Evolutionary conservation across 805 yeast species (phyloP).

Genomic region (Myxozyma monticola): DNA sequence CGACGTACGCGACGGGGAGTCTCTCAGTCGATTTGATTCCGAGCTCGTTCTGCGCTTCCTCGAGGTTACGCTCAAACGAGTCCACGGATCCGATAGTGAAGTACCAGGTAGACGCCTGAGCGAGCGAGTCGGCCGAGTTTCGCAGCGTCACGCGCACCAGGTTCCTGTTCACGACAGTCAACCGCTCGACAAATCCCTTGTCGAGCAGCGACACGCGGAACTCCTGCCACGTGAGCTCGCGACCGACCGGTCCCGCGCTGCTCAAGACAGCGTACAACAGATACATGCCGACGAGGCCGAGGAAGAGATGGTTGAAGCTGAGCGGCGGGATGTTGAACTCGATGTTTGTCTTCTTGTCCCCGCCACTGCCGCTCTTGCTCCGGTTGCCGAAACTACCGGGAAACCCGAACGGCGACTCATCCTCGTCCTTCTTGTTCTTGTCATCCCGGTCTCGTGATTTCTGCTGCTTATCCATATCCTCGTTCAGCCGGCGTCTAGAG

Average conservation of each 20-base stretch:
- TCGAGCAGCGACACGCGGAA: conserved; percentile 73
- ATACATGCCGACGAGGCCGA: conserved; percentile 10
- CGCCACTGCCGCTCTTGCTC: conserved; percentile 2
- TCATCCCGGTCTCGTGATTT: not conserved
- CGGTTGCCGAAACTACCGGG: not conserved
- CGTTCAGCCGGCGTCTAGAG: conserved; percentile 9
- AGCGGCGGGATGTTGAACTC: conserved; percentile 27
- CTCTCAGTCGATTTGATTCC: conserved; percentile 61
- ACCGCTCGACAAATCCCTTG: conserved; percentile 70
- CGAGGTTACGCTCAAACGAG: conserved; percentile 76
- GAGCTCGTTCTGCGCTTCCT: conserved; percentile 70
- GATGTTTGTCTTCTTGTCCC: conserved; percentile 1
- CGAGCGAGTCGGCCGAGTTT: conserved; percentile 55
- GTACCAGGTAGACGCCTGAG: conserved; percentile 42
- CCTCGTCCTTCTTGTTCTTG: conserved; percentile 4
- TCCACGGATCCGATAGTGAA: conserved; percentile 91
- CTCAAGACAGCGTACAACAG: conserved; percentile 8
- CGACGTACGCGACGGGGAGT: conserved; percentile 78
- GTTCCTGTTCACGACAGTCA: conserved; percentile 74
- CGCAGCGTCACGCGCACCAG: conserved; percentile 67
- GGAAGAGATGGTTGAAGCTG: conserved; percentile 10
- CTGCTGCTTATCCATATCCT: conserved; percentile 12
- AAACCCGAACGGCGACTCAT: not conserved
- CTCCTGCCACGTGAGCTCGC: conserved; percentile 87
- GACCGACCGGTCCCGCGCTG: conserved; percentile 19